phyloP scores from a whole-genome alignment of 2,329 filamentous ascomycete species.

The Penicillium sumatraense region DNA sequence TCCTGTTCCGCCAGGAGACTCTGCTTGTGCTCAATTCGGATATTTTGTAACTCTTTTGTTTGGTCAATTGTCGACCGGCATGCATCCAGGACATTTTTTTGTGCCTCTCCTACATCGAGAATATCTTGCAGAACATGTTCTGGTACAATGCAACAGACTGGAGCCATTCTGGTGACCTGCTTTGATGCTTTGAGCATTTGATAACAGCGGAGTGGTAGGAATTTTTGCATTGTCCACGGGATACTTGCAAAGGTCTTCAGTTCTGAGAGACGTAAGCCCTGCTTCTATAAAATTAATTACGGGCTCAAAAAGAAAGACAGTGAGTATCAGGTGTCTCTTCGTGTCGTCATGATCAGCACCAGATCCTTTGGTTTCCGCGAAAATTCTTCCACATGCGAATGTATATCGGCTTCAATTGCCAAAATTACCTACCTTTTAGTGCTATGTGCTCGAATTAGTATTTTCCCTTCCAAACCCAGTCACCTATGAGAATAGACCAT shows the following conservation, averaged over 20 bases:
- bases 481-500: neutral
- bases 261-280: neutral
- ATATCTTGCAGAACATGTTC: constrained; percentile 1
- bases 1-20: neutral
- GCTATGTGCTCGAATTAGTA: neutral
- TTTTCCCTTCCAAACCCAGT: neutral
- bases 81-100: neutral
- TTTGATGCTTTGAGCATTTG: neutral
- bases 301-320: neutral
- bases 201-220: neutral
- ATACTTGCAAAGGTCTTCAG: neutral
- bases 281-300: neutral
- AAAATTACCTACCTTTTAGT: neutral
- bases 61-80: constrained; percentile 8
- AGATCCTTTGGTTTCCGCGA: neutral
- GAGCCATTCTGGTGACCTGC: constrained; percentile 3
- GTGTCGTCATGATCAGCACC: neutral
- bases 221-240: neutral
- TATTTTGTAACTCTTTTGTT: constrained; percentile 7
- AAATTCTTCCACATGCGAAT: neutral
- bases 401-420: neutral
- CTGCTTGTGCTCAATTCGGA: neutral
- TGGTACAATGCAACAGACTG: constrained; percentile 5
- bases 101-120: constrained; percentile 2
- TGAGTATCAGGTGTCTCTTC: neutral